phyloP scores from a whole-genome alignment of 306 rosid species.

The Medicago arabica region DNA sequence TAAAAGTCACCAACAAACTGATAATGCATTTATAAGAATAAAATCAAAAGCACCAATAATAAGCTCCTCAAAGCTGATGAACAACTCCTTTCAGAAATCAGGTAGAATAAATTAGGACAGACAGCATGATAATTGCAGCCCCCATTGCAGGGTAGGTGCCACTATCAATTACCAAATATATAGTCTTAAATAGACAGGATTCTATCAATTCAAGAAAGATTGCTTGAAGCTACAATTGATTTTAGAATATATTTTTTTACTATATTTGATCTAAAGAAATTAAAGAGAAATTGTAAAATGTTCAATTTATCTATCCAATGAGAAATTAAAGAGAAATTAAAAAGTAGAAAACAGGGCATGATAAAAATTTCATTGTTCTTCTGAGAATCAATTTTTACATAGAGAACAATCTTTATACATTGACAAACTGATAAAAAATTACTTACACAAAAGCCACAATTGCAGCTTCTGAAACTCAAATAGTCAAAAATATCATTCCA shows the following conservation, averaged over 20 bases:
- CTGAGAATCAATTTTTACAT: conserved; percentile 27
- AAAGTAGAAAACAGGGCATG: conserved; percentile 27
- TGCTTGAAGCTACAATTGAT: not conserved
- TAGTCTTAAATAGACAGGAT: not conserved
- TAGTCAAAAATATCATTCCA: conserved; percentile 21
- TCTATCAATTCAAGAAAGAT: not conserved
- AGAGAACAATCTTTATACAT: conserved; percentile 30
- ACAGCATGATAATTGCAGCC: conserved; percentile 3
- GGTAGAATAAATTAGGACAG: not conserved
- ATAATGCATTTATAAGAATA: not conserved
- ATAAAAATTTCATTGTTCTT: conserved; percentile 14
- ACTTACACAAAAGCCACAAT: not conserved
- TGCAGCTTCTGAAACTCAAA: conserved; percentile 9
- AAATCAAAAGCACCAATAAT: not conserved
- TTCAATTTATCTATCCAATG: conserved; percentile 11
- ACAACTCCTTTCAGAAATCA: not conserved
- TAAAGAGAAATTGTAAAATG: not conserved
- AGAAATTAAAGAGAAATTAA: conserved; percentile 3
- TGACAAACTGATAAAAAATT: conserved; percentile 19
- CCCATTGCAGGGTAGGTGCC: conserved; percentile 23
- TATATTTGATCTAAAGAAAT: not conserved
- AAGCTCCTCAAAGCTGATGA: not conserved
- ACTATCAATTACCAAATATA: conserved; percentile 1
- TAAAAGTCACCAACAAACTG: not conserved
- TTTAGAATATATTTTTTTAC: not conserved